A percentile compares a stretch with the other conserved stretches of the same genome.
These are phyloP conservation scores for Aspergillus incahuasiensis DNA, from an alignment of 495 filamentous ascomycete genomes.

Conservation along the genomic window DNA sequence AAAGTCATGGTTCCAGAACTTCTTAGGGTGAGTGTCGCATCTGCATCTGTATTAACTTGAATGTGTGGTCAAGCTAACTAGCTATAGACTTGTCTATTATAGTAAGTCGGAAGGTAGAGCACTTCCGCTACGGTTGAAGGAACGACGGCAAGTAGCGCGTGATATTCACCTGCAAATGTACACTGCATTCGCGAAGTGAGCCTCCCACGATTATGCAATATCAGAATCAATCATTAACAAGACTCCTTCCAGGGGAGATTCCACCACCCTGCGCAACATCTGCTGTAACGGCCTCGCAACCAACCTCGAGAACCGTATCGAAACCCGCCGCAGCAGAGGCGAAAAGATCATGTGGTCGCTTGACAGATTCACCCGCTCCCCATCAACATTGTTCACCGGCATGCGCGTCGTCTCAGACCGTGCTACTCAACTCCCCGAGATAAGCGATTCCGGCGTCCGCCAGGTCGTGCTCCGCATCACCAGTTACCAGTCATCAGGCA, in stretches of 20 bases:
- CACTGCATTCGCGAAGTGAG: slow-evolving; percentile 62
- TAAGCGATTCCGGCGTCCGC: slow-evolving; percentile 47
- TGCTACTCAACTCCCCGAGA: slow-evolving; percentile 45
- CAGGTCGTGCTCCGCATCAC: slow-evolving; percentile 72
- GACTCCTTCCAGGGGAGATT: slow-evolving; percentile 47
- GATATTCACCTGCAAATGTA: slow-evolving; percentile 66
- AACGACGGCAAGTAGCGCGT: slow-evolving; percentile 37
- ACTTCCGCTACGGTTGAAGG: slow-evolving; percentile 38
- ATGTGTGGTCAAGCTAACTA: slow-evolving; percentile 17
- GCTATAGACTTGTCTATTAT: slow-evolving; percentile 39
- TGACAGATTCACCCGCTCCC: slow-evolving; percentile 53
- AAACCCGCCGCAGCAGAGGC: slow-evolving; percentile 43
- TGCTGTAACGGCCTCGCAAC: slow-evolving; percentile 57
- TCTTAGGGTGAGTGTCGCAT: slow-evolving; percentile 32
- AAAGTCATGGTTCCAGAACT: slow-evolving; percentile 34
- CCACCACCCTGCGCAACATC: slow-evolving; percentile 48
- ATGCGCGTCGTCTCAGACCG: slow-evolving; percentile 56
- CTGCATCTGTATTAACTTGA: background rate
- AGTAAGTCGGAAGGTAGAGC: slow-evolving; percentile 29
- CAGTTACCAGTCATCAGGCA: slow-evolving; percentile 54
- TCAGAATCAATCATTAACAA: background rate
- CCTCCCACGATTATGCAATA: background rate
- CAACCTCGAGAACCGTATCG: slow-evolving; percentile 53
- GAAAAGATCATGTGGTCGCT: slow-evolving; percentile 61
- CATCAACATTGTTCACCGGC: slow-evolving; percentile 40